A percentile compares a stretch with the other conserved stretches of the same genome.
Conservation (phyloP, 2,329 filamentous ascomycete genomes). For the Aspergillus tubingensis region DNA sequence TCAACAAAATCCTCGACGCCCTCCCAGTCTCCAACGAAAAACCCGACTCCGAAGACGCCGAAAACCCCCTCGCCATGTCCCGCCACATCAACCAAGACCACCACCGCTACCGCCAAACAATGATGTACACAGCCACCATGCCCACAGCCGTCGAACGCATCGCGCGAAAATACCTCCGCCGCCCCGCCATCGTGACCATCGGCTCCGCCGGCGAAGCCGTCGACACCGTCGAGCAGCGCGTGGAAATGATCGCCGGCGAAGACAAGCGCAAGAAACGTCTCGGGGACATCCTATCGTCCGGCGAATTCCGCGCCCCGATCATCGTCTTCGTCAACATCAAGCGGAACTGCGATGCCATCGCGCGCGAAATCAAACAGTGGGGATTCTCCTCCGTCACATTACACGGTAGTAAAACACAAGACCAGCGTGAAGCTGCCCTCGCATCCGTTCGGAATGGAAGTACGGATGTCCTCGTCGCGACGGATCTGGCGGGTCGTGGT, state of each 20-base stretch:
- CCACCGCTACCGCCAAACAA: constrained; percentile 83
- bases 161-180: constrained; percentile 91
- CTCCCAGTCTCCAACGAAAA: constrained; percentile 92
- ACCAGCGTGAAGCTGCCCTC: constrained; percentile 92
- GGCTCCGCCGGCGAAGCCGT: constrained; percentile 94
- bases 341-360: constrained; percentile 94
- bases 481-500: constrained; percentile 92
- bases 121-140: constrained; percentile 99
- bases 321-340: constrained; percentile 99
- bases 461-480: constrained; percentile 89
- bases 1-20: constrained; percentile 96
- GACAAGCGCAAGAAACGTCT: constrained; percentile 96
- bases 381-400: constrained; percentile 87
- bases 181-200: constrained; percentile 91
- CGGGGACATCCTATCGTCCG: constrained; percentile 79
- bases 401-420: constrained; percentile 95
- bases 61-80: constrained; percentile 83
- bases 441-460: constrained; percentile 77
- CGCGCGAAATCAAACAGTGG: constrained; percentile 90
- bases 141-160: constrained; percentile 88
- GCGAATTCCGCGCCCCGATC: constrained; percentile 82
- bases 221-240: constrained; percentile 95
- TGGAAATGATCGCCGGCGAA: constrained; percentile 86
- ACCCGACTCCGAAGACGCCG: constrained; percentile 88
- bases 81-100: constrained; percentile 69